Conservation (phyloP, 1,284 basidiomycete species). For the Malassezia sp. region DNA sequence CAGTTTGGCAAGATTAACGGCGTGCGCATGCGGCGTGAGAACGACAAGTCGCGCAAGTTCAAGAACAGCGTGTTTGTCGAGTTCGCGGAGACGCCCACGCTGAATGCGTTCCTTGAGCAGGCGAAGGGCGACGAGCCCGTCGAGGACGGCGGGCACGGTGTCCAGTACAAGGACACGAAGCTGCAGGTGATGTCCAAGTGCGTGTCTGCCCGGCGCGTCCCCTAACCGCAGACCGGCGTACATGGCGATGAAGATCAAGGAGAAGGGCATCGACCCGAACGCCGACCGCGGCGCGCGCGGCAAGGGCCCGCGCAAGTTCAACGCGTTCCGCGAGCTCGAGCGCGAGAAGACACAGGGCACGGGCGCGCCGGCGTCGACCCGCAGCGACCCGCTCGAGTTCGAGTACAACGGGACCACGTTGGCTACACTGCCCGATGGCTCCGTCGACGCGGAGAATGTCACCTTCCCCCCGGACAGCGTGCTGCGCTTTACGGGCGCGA, state of each 20-base stretch:
- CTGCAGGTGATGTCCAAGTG: slow-evolving; percentile 64
- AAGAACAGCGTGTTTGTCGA: slow-evolving; percentile 92
- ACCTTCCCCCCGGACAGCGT: slow-evolving; percentile 59
- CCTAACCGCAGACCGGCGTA: too few relatives aligned
- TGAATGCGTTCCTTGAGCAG: slow-evolving; percentile 66
- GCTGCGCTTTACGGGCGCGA: slow-evolving; percentile 55
- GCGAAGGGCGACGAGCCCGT: slow-evolving; percentile 49
- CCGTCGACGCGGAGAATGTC: slow-evolving; percentile 60
- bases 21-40: slow-evolving; percentile 69
- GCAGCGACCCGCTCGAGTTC: slow-evolving; percentile 46
- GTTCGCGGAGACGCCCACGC: slow-evolving; percentile 63
- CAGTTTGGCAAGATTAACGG: slow-evolving; percentile 71
- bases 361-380: slow-evolving; percentile 36
- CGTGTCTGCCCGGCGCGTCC: too few relatives aligned
- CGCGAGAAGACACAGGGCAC: slow-evolving; percentile 45
- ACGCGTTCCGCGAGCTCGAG: slow-evolving; percentile 77
- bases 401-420: slow-evolving; percentile 49
- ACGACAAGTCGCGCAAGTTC: slow-evolving; percentile 59
- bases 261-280: slow-evolving; percentile 62
- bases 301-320: slow-evolving; percentile 52
- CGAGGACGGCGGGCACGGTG: slow-evolving; percentile 31
- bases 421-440: slow-evolving; percentile 58
- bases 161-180: slow-evolving; percentile 30
- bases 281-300: slow-evolving; percentile 49
- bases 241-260: slow-evolving; percentile 92